Evolutionary conservation across 768 basidiomycete genomes (phyloP).

Genomic region (Tulasnella sp.): DNA sequence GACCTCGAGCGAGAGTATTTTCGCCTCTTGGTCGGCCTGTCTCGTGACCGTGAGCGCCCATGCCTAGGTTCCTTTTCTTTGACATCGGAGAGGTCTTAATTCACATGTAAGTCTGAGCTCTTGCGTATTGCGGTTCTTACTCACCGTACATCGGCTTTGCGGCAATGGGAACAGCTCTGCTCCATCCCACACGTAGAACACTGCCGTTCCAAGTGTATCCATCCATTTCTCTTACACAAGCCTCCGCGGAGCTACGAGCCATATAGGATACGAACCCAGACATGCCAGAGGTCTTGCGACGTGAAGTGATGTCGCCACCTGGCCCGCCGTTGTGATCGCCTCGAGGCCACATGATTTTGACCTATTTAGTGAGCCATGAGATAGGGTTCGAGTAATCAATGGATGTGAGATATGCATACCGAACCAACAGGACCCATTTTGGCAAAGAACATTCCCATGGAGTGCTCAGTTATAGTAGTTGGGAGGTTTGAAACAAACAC

Average conservation of each 20-base stretch:
- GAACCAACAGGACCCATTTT: slow-evolving; percentile 86
- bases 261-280: slow-evolving; percentile 97
- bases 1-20: too few relatives aligned
- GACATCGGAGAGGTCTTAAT: too few relatives aligned
- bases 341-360: slow-evolving; percentile 99
- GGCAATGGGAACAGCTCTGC: slow-evolving; percentile 86
- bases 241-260: slow-evolving; percentile 83
- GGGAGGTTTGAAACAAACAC: slow-evolving; percentile 93
- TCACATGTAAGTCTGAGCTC: too few relatives aligned
- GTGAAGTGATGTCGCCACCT: slow-evolving; percentile 63
- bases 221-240: slow-evolving; percentile 77
- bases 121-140: slow-evolving; percentile 16
- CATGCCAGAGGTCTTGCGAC: slow-evolving; percentile 64
- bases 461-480: slow-evolving; percentile 69
- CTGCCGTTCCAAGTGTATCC: slow-evolving; percentile 92
- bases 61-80: background rate
- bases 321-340: slow-evolving; percentile 50
- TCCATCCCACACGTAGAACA: slow-evolving; percentile 84
- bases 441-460: slow-evolving; percentile 82
- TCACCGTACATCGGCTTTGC: slow-evolving; percentile 58
- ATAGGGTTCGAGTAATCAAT: background rate
- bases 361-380: slow-evolving; percentile 32
- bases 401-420: slow-evolving; percentile 33
- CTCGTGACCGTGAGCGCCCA: background rate
- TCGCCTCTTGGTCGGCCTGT: background rate